Base-by-base conservation (phyloP, 352 stramenopile species). In the Phytophthora fragariae region DNA sequence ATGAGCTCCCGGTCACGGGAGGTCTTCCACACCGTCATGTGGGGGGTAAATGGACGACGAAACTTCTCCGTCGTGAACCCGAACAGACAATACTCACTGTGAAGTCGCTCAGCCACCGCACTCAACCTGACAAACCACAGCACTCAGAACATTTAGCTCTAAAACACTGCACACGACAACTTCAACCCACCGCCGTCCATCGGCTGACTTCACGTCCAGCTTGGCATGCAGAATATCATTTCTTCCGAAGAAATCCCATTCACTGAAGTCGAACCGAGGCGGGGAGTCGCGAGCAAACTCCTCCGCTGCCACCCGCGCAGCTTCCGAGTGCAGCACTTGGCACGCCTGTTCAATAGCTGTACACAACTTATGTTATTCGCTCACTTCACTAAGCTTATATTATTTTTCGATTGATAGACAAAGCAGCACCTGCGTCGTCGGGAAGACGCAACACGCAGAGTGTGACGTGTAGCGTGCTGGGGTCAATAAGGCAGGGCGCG, bases 1-100 rank as follows among this genome's bases (percentile, higher is more conserved):
- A 83, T 75, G 17, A 75, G 52, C 7, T 75, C n/a, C 7, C 63
- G 70, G 35, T 81, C 60, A 12, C 65, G 77, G 5, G 70, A 75
- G 8, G 69, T 65, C 59, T 89, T 88, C 80, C 82, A 89, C 19
- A 89, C 73, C 8, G 82, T 86, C 61, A 85, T 11, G 57, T 89
- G 82, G n/a, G 82, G 77, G 6, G 59, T 68, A 64, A 79, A 87
- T 19, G 80, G 77, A 29, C 54, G 70, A 14, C 69, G 61, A 35
- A 84, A 81, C 2, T 12, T 50, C 54, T 83, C 77, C 7, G 73
- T 79, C 8, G 75, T 77, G 55, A 84, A 63, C 1, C 73, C 77
- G 33, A 70, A 47, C 2, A n/a, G 44, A 2, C 62, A 15, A 57
- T 79, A 84, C 3, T 65, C 62, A 3, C 35, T 15, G 46, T 84